phyloP scores from a whole-genome alignment of 306 rosid species.

The Prunus mume region DNA sequence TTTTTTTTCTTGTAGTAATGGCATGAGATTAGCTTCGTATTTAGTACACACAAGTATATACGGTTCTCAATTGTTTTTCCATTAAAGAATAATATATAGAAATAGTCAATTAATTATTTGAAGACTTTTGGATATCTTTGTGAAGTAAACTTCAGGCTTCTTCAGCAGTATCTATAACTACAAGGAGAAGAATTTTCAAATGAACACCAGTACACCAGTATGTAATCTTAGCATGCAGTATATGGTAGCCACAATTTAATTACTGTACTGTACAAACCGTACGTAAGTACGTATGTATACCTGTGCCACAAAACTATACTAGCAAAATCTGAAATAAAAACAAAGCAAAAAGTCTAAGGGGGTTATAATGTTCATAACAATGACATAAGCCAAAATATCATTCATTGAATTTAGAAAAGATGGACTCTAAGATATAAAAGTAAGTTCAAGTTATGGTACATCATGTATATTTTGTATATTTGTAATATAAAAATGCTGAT shows the following conservation, averaged over 20 bases:
- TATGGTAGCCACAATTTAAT: no score
- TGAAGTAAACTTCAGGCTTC: neutral
- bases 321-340: no score
- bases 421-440: neutral
- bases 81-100: no score
- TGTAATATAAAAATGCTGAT: no score
- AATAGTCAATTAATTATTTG: neutral
- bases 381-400: neutral
- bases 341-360: neutral
- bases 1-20: neutral
- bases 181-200: no score
- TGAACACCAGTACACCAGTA: no score
- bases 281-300: no score
- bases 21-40: neutral
- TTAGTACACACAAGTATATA: neutral
- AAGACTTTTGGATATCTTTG: neutral
- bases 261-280: no score
- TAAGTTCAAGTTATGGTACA: neutral
- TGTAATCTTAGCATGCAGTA: no score
- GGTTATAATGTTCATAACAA: neutral
- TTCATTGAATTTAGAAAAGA: neutral
- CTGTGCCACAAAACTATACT: no score
- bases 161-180: no score
- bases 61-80: neutral
- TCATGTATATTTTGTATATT: no score